Percentiles rank a stretch among this genome's conserved stretches.
phyloP scores from a whole-genome alignment of 192 early-diverging fungal species.

The Coemansia reversa region DNA sequence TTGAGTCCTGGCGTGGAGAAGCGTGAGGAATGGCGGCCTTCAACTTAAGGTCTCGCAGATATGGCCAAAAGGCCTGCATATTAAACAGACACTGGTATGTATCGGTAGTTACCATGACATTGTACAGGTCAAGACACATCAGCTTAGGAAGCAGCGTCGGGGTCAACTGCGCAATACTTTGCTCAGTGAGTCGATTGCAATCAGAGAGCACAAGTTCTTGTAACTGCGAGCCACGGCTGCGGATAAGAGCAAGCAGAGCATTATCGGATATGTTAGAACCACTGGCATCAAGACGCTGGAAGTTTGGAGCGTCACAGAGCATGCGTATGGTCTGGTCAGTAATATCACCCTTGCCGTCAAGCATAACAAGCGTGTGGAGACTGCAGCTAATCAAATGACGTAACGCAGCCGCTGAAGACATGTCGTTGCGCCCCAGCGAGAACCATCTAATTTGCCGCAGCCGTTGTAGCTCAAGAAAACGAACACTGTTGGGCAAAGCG shows the following conservation, averaged over 20 bases:
- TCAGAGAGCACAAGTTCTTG: constrained; percentile 42
- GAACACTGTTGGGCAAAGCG: neutral
- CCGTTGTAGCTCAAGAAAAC: constrained; percentile 10
- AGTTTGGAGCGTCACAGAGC: constrained; percentile 33
- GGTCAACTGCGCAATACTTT: constrained; percentile 39
- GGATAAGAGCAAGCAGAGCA: constrained; percentile 29
- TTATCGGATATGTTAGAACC: constrained; percentile 46
- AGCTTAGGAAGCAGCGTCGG: constrained; percentile 36
- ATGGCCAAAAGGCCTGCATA: constrained; percentile 32
- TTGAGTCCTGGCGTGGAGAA: constrained; percentile 42
- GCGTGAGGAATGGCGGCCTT: constrained; percentile 44
- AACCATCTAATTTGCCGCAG: constrained; percentile 45
- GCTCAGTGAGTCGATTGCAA: constrained; percentile 43
- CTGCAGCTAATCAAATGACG: constrained; percentile 25
- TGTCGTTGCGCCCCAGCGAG: constrained; percentile 47
- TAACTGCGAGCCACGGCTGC: constrained; percentile 21
- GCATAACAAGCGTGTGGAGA: constrained; percentile 20
- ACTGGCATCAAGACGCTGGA: constrained; percentile 34
- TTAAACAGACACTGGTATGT: constrained; percentile 51
- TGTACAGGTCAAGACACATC: constrained; percentile 39
- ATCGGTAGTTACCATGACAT: constrained; percentile 49
- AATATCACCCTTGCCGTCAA: constrained; percentile 35
- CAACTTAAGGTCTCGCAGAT: constrained; percentile 47
- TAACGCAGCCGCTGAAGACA: constrained; percentile 43
- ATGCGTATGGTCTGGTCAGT: constrained; percentile 27